These are phyloP conservation scores for Cucumis hystrix DNA, from an alignment of 306 rosid genomes.

Conservation along the genomic window DNA sequence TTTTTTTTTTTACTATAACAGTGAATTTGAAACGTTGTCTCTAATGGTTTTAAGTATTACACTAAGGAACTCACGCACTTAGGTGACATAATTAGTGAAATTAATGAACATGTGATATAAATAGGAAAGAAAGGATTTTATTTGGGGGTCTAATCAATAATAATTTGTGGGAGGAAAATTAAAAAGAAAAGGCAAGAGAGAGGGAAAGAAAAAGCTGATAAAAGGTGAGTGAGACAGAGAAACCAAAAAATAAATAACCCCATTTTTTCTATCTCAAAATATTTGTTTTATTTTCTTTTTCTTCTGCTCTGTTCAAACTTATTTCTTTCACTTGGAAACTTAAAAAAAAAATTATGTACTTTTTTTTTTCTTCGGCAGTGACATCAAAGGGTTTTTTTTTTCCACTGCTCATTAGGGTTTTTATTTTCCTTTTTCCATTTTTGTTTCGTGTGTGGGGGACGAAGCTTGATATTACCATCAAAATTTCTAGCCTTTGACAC, in stretches of 20 bases:
- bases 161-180: slow-evolving; percentile 5
- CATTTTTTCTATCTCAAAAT: background rate
- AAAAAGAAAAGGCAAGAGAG: background rate
- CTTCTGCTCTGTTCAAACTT: background rate
- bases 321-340: background rate
- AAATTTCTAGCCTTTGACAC: background rate
- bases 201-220: background rate
- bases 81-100: too few relatives aligned
- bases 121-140: too few relatives aligned
- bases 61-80: too few relatives aligned
- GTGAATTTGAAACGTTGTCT: too few relatives aligned
- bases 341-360: background rate
- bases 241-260: too few relatives aligned
- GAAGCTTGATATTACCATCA: background rate
- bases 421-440: background rate
- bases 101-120: too few relatives aligned
- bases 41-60: too few relatives aligned
- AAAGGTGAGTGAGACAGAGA: background rate
- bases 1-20: too few relatives aligned
- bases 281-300: background rate
- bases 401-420: too few relatives aligned
- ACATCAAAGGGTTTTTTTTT: too few relatives aligned
- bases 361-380: background rate
- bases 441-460: background rate
- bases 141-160: slow-evolving; percentile 13